Evolutionary conservation across 208 protist species (phyloP).

Genomic region (Endotrypanum monterogeii): DNA sequence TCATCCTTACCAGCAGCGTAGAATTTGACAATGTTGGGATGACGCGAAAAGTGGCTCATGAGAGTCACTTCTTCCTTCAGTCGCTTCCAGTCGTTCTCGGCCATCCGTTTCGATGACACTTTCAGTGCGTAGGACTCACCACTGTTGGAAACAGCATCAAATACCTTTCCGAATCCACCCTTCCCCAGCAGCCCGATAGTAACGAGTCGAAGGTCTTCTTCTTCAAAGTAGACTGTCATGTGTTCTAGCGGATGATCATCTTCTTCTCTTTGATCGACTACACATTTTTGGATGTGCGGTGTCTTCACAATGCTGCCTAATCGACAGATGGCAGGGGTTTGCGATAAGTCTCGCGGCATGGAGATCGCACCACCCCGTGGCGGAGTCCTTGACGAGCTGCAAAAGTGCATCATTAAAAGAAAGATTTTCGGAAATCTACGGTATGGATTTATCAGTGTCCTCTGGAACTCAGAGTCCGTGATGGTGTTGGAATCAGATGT

Average conservation of each 20-base stretch:
- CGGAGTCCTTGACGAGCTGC: constrained; percentile 18
- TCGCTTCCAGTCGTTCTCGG: constrained; percentile 76
- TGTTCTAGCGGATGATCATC: constrained; percentile 67
- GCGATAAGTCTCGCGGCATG: constrained; percentile 73
- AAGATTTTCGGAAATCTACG: neutral
- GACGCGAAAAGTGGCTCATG: constrained; percentile 86
- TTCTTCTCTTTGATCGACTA: constrained; percentile 41
- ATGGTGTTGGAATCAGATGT: neutral
- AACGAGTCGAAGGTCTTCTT: constrained; percentile 62
- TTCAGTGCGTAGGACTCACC: constrained; percentile 86
- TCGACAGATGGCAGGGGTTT: constrained; percentile 68
- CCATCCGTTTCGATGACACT: constrained; percentile 84
- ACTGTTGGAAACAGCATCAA: constrained; percentile 62
- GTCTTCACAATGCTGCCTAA: constrained; percentile 65
- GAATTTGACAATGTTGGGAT: constrained; percentile 88
- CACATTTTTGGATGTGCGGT: constrained; percentile 76
- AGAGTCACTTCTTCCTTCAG: constrained; percentile 85
- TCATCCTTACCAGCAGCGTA: constrained; percentile 72
- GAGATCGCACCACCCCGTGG: constrained; percentile 38
- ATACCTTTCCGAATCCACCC: constrained; percentile 88
- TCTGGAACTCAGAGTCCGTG: neutral
- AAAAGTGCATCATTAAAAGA: constrained; percentile 11
- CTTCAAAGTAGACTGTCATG: constrained; percentile 76
- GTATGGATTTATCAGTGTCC: constrained; percentile 4
- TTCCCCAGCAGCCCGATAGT: constrained; percentile 78